Percentiles rank a stretch among this genome's conserved stretches.
Evolutionary conservation across 1,284 basidiomycete genomes (phyloP).

Genomic region (Bjerkandera adusta): DNA sequence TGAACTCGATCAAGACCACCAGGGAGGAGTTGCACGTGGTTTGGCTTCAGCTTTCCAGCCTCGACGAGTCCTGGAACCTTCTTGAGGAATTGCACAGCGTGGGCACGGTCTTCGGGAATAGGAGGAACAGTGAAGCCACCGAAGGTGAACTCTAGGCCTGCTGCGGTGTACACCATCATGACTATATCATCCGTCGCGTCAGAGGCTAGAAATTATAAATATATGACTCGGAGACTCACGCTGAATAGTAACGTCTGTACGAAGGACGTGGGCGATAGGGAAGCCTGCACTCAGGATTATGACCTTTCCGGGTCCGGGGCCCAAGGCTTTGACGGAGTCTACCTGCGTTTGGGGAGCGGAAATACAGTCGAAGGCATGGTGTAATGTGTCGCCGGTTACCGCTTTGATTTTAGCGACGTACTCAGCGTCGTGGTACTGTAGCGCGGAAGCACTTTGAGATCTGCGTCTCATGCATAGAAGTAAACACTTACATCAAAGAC

Average conservation of each 20-base stretch:
- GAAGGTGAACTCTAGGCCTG: constrained; percentile 19
- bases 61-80: constrained; percentile 23
- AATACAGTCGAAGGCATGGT: constrained; percentile 24
- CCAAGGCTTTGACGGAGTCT: constrained; percentile 17
- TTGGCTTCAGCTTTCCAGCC: constrained; percentile 19
- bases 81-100: constrained; percentile 23
- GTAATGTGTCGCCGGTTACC: constrained; percentile 20
- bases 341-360: constrained; percentile 16
- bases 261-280: background rate
- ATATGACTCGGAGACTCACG: constrained; percentile 1
- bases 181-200: background rate
- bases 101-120: constrained; percentile 19
- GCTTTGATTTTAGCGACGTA: constrained; percentile 19
- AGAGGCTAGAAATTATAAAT: background rate
- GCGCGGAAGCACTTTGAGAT: too few relatives aligned
- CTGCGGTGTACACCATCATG: constrained; percentile 17
- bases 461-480: too few relatives aligned
- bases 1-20: constrained; percentile 21
- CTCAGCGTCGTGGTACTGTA: background rate
- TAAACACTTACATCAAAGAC: constrained; percentile 30
- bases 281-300: constrained; percentile 9
- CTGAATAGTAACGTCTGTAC: constrained; percentile 1
- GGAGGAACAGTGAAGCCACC: constrained; percentile 7
- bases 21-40: constrained; percentile 22
- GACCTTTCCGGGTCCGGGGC: constrained; percentile 17